Conservation (phyloP, 768 basidiomycete species). For the Collybia sp. region DNA sequence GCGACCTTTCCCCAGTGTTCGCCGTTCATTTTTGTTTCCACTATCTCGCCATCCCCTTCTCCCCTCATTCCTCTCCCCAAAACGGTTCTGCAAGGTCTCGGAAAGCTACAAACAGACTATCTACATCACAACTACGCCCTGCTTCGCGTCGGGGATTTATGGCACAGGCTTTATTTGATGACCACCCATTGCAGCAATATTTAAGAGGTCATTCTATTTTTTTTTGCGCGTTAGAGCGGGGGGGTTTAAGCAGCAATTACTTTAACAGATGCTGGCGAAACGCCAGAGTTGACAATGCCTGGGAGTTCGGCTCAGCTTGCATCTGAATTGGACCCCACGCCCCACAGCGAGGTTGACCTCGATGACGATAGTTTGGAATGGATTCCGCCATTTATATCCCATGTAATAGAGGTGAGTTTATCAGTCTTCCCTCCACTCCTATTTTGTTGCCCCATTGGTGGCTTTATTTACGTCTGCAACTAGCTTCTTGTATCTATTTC, state of each 20-base stretch:
- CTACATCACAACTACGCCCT: no score
- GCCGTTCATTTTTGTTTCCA: no score
- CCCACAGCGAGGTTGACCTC: constrained; percentile 20
- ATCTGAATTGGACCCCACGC: constrained; percentile 30
- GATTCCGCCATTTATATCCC: constrained; percentile 30
- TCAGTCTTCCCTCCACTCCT: constrained; percentile 19
- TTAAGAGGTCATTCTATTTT: constrained; percentile 43
- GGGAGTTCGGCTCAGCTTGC: constrained; percentile 40
- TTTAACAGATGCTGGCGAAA: constrained; percentile 54
- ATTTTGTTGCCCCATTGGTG: constrained; percentile 40
- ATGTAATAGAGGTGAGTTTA: constrained; percentile 33
- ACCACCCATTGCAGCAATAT: constrained; percentile 73
- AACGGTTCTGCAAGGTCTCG: no score
- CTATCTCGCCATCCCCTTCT: no score
- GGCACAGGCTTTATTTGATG: constrained; percentile 77
- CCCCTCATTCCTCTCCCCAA: no score
- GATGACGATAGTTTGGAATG: constrained; percentile 24
- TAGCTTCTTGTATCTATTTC: not conserved
- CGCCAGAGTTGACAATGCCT: constrained; percentile 45
- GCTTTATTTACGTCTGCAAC: constrained; percentile 6
- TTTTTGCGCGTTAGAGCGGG: not conserved
- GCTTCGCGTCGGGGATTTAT: constrained; percentile 25
- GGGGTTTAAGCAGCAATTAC: not conserved
- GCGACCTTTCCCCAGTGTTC: no score
- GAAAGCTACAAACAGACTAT: no score